Evolutionary conservation across 2,329 filamentous ascomycete species (phyloP).

Genomic region (Ophiostoma sp.): DNA sequence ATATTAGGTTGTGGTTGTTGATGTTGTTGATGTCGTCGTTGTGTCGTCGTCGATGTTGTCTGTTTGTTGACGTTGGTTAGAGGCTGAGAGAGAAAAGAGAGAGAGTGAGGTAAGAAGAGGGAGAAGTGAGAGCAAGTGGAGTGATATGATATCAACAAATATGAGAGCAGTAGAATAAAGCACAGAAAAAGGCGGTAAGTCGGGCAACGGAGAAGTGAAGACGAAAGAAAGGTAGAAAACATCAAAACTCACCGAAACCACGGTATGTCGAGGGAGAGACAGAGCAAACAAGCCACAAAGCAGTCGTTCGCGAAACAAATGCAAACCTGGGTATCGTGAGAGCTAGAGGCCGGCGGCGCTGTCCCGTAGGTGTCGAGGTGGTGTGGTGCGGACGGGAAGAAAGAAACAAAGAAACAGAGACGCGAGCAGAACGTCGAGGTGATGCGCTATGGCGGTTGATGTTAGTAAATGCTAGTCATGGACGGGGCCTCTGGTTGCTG

Average conservation of each 20-base stretch:
- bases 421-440: neutral
- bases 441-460: neutral
- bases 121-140: neutral
- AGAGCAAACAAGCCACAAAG: neutral
- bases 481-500: constrained; percentile 20
- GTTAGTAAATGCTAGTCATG: neutral
- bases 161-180: neutral
- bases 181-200: constrained; percentile 5
- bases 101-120: neutral
- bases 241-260: neutral
- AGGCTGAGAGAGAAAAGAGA: neutral
- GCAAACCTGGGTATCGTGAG: constrained; percentile 4
- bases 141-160: constrained; percentile 7
- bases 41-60: constrained; percentile 8
- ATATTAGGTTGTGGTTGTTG: neutral
- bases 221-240: neutral
- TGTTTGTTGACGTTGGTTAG: neutral
- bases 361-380: constrained; percentile 8
- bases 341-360: neutral
- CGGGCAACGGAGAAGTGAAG: neutral
- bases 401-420: constrained; percentile 10
- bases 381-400: constrained; percentile 12
- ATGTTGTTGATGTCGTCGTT: constrained; percentile 8
- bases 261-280: neutral
- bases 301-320: neutral